Evolutionary conservation across 257 asterid species (phyloP).

Genomic region (Ophiorrhiza pumila): DNA sequence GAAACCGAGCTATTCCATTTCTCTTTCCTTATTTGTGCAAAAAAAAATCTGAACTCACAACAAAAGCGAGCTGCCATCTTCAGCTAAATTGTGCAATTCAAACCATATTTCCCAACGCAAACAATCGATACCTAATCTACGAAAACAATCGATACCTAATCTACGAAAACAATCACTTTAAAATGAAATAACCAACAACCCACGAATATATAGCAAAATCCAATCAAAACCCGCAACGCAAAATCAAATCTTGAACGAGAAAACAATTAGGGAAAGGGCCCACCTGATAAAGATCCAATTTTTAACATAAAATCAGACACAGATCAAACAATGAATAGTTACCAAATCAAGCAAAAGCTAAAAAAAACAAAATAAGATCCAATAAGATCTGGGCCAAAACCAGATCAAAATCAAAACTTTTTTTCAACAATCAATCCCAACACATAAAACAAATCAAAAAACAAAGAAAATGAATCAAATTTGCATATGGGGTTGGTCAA

Average conservation of each 20-base stretch:
- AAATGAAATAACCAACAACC: neutral
- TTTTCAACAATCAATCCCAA: neutral
- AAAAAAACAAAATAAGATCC: conserved; percentile 5
- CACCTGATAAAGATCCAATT: neutral
- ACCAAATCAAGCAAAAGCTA: neutral
- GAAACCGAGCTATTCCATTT: neutral
- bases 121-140: neutral
- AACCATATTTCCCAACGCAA: neutral
- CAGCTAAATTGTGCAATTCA: neutral
- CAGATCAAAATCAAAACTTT: conserved; percentile 1
- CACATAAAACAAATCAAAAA: neutral
- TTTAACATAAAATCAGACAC: neutral
- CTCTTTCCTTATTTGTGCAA: neutral
- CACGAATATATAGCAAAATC: neutral
- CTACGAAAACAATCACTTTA: neutral
- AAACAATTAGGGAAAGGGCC: neutral
- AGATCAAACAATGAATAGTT: neutral
- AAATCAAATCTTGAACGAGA: neutral
- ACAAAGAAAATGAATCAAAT: neutral
- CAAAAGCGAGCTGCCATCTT: neutral
- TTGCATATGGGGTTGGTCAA: neutral
- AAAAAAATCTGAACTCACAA: neutral
- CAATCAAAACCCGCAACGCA: neutral
- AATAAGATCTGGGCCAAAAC: conserved; percentile 15
- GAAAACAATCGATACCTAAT: neutral